Evolutionary conservation across 1,284 basidiomycete species (phyloP).

Genomic region (Puccinia hordei): DNA sequence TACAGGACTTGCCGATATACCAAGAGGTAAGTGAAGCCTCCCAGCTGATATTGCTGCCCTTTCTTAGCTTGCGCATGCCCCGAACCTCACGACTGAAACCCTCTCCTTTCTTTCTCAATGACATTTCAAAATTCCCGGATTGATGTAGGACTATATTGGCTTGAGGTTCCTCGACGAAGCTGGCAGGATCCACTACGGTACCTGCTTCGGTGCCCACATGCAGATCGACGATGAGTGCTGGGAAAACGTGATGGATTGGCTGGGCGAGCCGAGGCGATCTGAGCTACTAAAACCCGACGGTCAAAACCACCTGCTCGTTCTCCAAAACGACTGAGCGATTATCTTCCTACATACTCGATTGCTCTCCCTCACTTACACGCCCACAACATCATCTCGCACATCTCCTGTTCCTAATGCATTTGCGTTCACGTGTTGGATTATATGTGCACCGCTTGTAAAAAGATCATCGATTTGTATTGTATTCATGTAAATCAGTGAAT

Average conservation of each 20-base stretch:
- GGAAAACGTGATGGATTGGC: conserved; percentile 45
- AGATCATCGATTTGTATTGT: too few species aligned
- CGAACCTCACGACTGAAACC: neutral
- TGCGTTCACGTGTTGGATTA: too few species aligned
- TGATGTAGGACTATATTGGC: conserved; percentile 51
- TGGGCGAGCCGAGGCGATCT: conserved; percentile 21
- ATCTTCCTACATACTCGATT: too few species aligned
- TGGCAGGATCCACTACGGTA: conserved; percentile 43
- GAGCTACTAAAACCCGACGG: neutral
- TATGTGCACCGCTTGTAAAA: too few species aligned
- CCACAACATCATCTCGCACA: too few species aligned
- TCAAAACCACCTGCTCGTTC: neutral
- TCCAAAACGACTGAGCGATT: neutral
- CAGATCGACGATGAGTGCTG: conserved; percentile 38
- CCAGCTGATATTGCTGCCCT: neutral
- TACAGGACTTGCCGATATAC: conserved; percentile 38
- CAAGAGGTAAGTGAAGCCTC: conserved; percentile 27
- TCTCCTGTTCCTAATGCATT: too few species aligned
- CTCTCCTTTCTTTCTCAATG: neutral
- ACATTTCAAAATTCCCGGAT: too few species aligned
- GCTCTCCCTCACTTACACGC: too few species aligned
- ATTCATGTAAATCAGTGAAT: too few species aligned
- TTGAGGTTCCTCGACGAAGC: conserved; percentile 30
- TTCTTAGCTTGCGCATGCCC: neutral
- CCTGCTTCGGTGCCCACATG: conserved; percentile 44